phyloP scores from a whole-genome alignment of 345 rosid genomes.

The Leavenworthia alabamica region DNA sequence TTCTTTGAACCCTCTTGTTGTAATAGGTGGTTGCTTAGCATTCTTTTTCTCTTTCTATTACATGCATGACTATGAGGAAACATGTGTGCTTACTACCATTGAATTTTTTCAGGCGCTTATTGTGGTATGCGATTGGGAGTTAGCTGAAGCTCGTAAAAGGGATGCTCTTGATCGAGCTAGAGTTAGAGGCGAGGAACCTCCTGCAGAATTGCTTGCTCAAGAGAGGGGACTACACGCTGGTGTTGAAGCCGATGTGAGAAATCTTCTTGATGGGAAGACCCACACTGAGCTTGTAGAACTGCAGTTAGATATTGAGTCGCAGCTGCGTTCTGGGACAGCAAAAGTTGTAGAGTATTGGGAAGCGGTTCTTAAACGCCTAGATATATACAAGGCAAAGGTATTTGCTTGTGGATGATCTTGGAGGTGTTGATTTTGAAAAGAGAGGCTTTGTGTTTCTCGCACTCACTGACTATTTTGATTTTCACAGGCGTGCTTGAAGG shows the following conservation, averaged over 20 bases:
- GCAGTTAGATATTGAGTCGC: conserved; percentile 56
- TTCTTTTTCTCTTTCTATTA: neutral
- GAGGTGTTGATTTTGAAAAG: too few relatives aligned
- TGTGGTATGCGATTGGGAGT: conserved; percentile 82
- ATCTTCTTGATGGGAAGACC: conserved; percentile 69
- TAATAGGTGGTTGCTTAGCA: neutral
- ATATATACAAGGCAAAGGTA: conserved; percentile 84
- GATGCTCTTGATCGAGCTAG: conserved; percentile 56
- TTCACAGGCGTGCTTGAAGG: too few relatives aligned
- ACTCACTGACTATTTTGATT: too few relatives aligned
- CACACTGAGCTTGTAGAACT: conserved; percentile 61
- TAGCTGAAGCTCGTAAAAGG: conserved; percentile 74
- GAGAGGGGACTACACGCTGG: conserved; percentile 83
- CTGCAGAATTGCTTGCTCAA: conserved; percentile 80
- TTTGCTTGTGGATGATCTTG: too few relatives aligned
- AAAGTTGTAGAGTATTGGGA: conserved; percentile 97
- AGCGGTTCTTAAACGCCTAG: conserved; percentile 74
- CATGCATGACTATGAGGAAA: neutral
- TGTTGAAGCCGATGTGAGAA: conserved; percentile 70
- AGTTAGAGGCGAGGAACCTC: too few relatives aligned
- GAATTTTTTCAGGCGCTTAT: conserved; percentile 55
- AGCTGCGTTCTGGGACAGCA: conserved; percentile 74
- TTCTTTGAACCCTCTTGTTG: conserved; percentile 5
- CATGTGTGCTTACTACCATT: conserved; percentile 3
- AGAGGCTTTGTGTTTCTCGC: too few relatives aligned